A percentile compares a stretch with the other conserved stretches of the same genome.
Conservation (phyloP, 768 basidiomycete genomes). For the Wakefieldia striispora region DNA sequence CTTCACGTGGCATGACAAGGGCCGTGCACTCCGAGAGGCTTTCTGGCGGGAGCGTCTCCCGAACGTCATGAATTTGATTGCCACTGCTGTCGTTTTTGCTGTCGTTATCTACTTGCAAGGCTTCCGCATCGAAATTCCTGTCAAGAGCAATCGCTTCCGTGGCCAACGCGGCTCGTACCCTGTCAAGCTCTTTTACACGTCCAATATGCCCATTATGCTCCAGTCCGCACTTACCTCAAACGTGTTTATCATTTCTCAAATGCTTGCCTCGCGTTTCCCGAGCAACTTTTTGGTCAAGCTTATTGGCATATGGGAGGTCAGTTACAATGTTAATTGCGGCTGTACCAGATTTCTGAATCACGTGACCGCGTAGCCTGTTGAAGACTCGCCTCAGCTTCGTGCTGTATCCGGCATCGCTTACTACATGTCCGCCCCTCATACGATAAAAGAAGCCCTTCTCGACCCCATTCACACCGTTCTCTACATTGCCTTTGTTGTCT, state of each 20-base stretch:
- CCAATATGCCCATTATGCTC: constrained; percentile 99
- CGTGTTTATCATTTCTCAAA: constrained; percentile 94
- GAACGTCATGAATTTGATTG: constrained; percentile 96
- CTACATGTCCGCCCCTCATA: constrained; percentile 98
- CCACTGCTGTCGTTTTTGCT: constrained; percentile 89
- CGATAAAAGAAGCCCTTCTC: constrained; percentile 77
- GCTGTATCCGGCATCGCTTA: constrained; percentile 92
- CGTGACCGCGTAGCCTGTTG: constrained; percentile 65
- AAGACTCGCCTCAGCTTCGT: constrained; percentile 89
- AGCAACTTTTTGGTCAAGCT: constrained; percentile 85
- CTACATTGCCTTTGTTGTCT: constrained; percentile 90
- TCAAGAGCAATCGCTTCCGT: constrained; percentile 94
- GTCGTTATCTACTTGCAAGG: constrained; percentile 98
- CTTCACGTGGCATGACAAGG: constrained; percentile 98
- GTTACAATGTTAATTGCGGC: constrained; percentile 15
- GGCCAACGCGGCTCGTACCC: constrained; percentile 97
- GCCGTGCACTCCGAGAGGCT: constrained; percentile 93
- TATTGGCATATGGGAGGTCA: constrained; percentile 97
- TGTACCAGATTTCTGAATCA: not conserved
- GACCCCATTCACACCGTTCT: constrained; percentile 93
- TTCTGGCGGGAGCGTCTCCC: constrained; percentile 98
- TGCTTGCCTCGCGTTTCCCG: constrained; percentile 92
- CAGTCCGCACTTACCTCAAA: constrained; percentile 91
- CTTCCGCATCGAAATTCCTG: constrained; percentile 97
- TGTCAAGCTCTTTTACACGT: constrained; percentile 98